Evolutionary conservation across 352 stramenopile species (phyloP).

Genomic region (Phytophthora sp.): DNA sequence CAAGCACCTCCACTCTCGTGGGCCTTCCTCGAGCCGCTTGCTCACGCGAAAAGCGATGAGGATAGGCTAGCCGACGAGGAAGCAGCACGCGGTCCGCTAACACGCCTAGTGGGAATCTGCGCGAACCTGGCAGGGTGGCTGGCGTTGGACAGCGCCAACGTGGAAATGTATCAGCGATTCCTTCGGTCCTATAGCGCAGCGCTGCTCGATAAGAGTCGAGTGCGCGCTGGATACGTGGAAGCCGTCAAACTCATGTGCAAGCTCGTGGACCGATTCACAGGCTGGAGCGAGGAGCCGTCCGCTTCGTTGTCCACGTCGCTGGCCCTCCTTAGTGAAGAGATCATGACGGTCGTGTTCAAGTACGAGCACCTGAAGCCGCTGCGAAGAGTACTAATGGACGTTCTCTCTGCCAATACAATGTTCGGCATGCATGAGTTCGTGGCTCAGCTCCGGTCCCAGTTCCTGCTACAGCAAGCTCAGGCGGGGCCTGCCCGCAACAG

Average conservation of each 20-base stretch:
- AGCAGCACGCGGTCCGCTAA: conserved; percentile 4
- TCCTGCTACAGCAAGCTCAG: conserved; percentile 17
- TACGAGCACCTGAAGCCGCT: conserved; percentile 35
- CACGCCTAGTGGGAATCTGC: conserved; percentile 28
- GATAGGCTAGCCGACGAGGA: background rate
- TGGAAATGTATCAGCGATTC: conserved; percentile 31
- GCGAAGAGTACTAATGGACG: conserved; percentile 27
- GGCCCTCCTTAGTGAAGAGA: conserved; percentile 35
- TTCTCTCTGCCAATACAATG: conserved; percentile 40
- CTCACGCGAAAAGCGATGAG: background rate
- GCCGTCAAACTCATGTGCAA: conserved; percentile 33
- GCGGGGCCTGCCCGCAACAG: background rate
- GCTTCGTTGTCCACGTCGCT: conserved; percentile 18
- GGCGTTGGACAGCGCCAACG: conserved; percentile 33
- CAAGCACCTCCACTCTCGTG: conserved; percentile 23
- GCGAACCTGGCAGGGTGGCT: conserved; percentile 36
- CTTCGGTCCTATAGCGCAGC: conserved; percentile 19
- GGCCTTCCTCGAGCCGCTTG: conserved; percentile 27
- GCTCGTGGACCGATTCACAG: conserved; percentile 30
- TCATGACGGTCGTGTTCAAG: conserved; percentile 45
- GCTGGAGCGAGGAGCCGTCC: conserved; percentile 7
- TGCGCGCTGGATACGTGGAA: conserved; percentile 38
- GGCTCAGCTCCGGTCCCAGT: conserved; percentile 43
- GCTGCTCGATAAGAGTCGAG: conserved; percentile 39
- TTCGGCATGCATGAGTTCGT: conserved; percentile 44